Conservation (phyloP, 352 stramenopile species). For the Globisporangium cederbergense region DNA sequence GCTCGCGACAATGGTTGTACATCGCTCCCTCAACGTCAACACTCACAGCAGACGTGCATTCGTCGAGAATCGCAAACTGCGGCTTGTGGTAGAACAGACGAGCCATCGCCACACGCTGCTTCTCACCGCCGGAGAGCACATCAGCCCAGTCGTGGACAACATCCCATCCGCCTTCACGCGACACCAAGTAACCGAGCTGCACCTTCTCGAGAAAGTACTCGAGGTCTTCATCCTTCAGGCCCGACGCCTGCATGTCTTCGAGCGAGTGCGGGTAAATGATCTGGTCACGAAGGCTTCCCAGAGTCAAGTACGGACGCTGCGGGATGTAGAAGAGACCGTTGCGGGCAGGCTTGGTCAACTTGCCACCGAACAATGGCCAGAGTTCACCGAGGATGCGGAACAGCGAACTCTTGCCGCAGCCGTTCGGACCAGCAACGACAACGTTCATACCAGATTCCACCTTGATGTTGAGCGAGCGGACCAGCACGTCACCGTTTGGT, state of each 20-base stretch:
- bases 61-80: conserved; percentile 89
- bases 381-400: conserved; percentile 88
- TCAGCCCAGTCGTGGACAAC: conserved; percentile 85
- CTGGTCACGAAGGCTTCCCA: conserved; percentile 86
- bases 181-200: conserved; percentile 72
- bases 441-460: conserved; percentile 90
- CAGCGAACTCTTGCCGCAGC: conserved; percentile 84
- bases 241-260: conserved; percentile 54
- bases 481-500: conserved; percentile 85
- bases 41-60: conserved; percentile 82
- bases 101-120: conserved; percentile 89
- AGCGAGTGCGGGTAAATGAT: conserved; percentile 87
- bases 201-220: conserved; percentile 76
- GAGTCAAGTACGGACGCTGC: conserved; percentile 84
- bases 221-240: conserved; percentile 60
- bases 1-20: conserved; percentile 80
- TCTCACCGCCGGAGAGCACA: conserved; percentile 87
- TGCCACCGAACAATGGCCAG: conserved; percentile 81
- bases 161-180: conserved; percentile 73
- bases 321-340: conserved; percentile 91
- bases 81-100: conserved; percentile 89
- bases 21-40: conserved; percentile 87
- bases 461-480: conserved; percentile 72
- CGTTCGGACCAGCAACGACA: conserved; percentile 80
- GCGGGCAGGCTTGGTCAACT: conserved; percentile 71